Conservation (phyloP, 495 filamentous ascomycete genomes). For the Hypomontagnella monticulosa region DNA sequence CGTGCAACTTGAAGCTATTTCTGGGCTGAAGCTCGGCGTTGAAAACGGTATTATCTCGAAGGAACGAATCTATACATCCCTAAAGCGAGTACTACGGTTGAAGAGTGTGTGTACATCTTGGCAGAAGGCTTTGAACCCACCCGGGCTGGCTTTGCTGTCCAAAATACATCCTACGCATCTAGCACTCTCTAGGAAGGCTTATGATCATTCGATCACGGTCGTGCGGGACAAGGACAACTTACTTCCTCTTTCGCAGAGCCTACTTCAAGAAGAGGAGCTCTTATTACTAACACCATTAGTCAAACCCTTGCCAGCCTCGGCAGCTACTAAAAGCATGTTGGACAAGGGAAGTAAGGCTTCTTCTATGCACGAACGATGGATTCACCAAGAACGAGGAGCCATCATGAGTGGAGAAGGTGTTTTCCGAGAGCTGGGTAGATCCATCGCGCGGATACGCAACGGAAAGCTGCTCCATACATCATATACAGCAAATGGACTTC, state of each 20-base stretch:
- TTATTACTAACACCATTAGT: constrained; percentile 84
- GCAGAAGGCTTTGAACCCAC: constrained; percentile 83
- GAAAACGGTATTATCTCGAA: constrained; percentile 85
- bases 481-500: constrained; percentile 88
- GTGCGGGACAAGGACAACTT: constrained; percentile 83
- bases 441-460: constrained; percentile 79
- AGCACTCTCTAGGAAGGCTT: constrained; percentile 79
- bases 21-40: constrained; percentile 81
- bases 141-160: constrained; percentile 75
- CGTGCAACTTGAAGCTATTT: constrained; percentile 86
- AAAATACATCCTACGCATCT: constrained; percentile 81
- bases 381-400: constrained; percentile 68
- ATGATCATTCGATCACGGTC: constrained; percentile 86
- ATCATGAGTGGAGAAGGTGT: constrained; percentile 89
- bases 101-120: constrained; percentile 83
- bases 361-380: constrained; percentile 62
- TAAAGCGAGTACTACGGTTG: constrained; percentile 75
- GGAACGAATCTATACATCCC: constrained; percentile 76
- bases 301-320: constrained; percentile 85
- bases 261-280: constrained; percentile 84
- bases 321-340: constrained; percentile 66
- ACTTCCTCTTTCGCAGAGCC: constrained; percentile 77
- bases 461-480: constrained; percentile 89
- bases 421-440: constrained; percentile 83
- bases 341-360: constrained; percentile 58